Percentiles rank a stretch among this genome's conserved stretches.
These are phyloP conservation scores for Botryotinia convoluta DNA, from an alignment of 2,329 filamentous ascomycete genomes.

Conservation along the genomic window DNA sequence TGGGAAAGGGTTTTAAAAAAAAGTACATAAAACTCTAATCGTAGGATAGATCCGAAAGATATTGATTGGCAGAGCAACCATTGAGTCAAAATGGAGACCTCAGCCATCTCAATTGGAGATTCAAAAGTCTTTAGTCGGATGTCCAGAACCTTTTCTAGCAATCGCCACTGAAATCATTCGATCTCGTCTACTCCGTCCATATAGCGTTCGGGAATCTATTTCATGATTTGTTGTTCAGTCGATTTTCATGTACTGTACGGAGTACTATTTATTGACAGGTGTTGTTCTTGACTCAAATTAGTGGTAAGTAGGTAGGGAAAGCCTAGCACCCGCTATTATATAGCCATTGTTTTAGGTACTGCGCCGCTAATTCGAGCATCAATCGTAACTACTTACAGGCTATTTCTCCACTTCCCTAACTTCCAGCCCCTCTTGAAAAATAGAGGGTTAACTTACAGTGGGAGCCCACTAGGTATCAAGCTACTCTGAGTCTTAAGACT, in stretches of 20 bases:
- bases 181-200: slow-evolving; percentile 7
- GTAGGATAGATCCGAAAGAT: slow-evolving; percentile 8
- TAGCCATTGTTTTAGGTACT: background rate
- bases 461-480: slow-evolving; percentile 8
- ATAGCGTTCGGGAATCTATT: background rate
- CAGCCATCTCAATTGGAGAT: background rate
- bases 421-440: slow-evolving; percentile 8
- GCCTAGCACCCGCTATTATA: slow-evolving; percentile 15
- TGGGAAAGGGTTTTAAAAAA: background rate
- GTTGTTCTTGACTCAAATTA: slow-evolving; percentile 8
- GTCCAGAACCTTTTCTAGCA: background rate
- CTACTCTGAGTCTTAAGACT: background rate
- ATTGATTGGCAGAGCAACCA: background rate
- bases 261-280: background rate
- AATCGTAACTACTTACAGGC: slow-evolving; percentile 3
- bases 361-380: slow-evolving; percentile 1
- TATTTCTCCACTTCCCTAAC: slow-evolving; percentile 11
- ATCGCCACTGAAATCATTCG: slow-evolving; percentile 14
- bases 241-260: slow-evolving; percentile 7
- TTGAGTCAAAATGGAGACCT: slow-evolving; percentile 9
- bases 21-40: background rate
- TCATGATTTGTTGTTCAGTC: slow-evolving; percentile 10
- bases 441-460: slow-evolving; percentile 1
- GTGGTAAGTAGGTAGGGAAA: slow-evolving; percentile 3
- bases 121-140: background rate